A percentile compares a stretch with the other conserved stretches of the same genome.
phyloP scores from a whole-genome alignment of 768 basidiomycete species.

The Boletus vermiculosoides region DNA sequence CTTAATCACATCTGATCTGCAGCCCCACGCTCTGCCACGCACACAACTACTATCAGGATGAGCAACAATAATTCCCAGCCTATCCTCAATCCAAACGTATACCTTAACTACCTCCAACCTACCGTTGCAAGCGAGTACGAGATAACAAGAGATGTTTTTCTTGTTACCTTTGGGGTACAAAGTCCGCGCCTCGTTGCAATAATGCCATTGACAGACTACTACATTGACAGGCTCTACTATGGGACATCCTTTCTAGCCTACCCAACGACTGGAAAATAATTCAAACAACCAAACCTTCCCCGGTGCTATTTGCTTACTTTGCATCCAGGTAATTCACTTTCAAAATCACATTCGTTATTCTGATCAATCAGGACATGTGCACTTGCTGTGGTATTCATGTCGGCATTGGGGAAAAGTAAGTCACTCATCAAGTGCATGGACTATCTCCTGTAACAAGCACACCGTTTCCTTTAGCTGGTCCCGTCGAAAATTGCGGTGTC shows the following conservation, averaged over 20 bases:
- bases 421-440: not conserved
- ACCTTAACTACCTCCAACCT: conserved; percentile 29
- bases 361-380: conserved; percentile 18
- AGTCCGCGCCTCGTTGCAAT: not conserved
- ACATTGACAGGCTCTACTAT: conserved; percentile 22
- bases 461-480: conserved; percentile 18
- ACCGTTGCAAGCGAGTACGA: conserved; percentile 20
- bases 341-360: not conserved
- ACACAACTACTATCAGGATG: not conserved
- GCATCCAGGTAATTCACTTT: conserved; percentile 18
- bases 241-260: conserved; percentile 28
- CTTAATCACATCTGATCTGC: not conserved
- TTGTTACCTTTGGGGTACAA: conserved; percentile 24
- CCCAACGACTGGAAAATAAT: conserved; percentile 20
- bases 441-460: not conserved
- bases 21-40: not conserved
- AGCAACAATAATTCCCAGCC: conserved; percentile 1
- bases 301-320: conserved; percentile 24
- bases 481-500: conserved; percentile 20
- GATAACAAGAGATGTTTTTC: conserved; percentile 13
- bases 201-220: conserved; percentile 4
- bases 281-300: conserved; percentile 11
- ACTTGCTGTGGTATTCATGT: conserved; percentile 18
- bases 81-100: conserved; percentile 22
- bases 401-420: conserved; percentile 22